Base-by-base conservation (phyloP, 1,139 yeast genomes). In the Cylindricascospora bacillispora region DNA sequence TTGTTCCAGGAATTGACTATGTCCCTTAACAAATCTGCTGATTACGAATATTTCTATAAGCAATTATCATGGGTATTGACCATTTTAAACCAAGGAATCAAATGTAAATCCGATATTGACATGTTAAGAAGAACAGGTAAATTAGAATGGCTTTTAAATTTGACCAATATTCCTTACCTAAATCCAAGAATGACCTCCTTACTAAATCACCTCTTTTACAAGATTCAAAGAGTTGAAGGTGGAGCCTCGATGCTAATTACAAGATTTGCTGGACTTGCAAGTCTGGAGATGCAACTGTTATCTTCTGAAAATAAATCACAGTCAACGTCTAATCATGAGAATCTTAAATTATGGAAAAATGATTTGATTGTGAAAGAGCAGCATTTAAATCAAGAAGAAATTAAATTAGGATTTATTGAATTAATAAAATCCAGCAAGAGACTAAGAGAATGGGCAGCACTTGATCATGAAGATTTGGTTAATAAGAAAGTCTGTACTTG, bases 31-130 rank as follows among this genome's bases (percentile, higher is more conserved):
- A 55, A 54, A 13, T 44, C 37, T 13, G 54, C 53, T 11, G 62
- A 63, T 24, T 63, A 67, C 11, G 80, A 72, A n/a, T 52, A 55
- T 13, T 73, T 70, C 43, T 68, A 70, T 40, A 67, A 64, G 31
- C 80, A 79, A 40, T 41, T 77, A 4, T 49, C 62, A 1, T 83
- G 94, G 94, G 55, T 80, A n/a, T 49, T 81, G 29, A 64, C 62
- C 11, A 54, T 57, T 5, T 46, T 82, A 17, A 52, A 59, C 3
- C 38, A 49, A 15, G 74, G 80, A 3, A 48, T 70, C 2, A 62
- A 62, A 6, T 57, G 63, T 5, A 43, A 52, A 4, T 49, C 52
- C 4, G 92, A 81, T 48, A 60, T 80, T 30, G 55, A 63, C 21
- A 47, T 73, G 4, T 51, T 78, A 32, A 60, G 65, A 38, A 59